Evolutionary conservation across 495 filamentous ascomycete genomes (phyloP), one percentile per base, ranked within the genome.

Genomic region (Aspergillus sclerotiicarbonarius): DNA sequence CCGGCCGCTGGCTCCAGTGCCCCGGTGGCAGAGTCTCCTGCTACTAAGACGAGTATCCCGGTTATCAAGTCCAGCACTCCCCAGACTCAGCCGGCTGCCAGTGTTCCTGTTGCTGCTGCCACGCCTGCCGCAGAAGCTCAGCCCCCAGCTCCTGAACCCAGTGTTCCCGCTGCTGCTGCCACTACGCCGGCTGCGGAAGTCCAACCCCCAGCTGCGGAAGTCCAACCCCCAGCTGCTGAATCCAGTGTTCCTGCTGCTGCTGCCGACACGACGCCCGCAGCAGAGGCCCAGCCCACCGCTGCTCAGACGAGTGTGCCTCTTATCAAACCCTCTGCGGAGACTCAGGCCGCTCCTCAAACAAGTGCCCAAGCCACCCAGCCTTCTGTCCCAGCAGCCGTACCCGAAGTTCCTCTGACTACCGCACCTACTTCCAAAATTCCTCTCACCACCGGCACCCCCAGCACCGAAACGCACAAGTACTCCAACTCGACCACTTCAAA

Each of bases 391-490:
- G 37, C 10, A 41, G 37, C 13, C 9, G 4, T 15, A 6, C 44
- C 51, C 57, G 31, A 48, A 18, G 39, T 50, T n/a, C 56, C 49
- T 25, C 25, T 33, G 30, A 48, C 41, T 13, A 32, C 62, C 7
- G 53, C 45, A 1, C 53, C 58, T 12, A n/a, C 30, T n/a, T 25
- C 54, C 6, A 57, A 43, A 49, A 25, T 51, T 6, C 35, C 51
- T 15, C 50, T 54, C 21, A 58, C 60, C 19, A 55, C 35, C 50
- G 33, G 35, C 15, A 25, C 41, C 9, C 47, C 53, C 13, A 62
- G 56, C 56, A 51, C 47, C 18, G 48, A 37, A 6, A 52, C 61
- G 8, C 49, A 33, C 6, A 44, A 31, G 25, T 58, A 46, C 49
- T 18, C 47, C 37, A 58, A 52, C 45, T 56, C 53, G 21, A 54